phyloP scores from a whole-genome alignment of 306 rosid genomes.

The Albizia julibrissin region DNA sequence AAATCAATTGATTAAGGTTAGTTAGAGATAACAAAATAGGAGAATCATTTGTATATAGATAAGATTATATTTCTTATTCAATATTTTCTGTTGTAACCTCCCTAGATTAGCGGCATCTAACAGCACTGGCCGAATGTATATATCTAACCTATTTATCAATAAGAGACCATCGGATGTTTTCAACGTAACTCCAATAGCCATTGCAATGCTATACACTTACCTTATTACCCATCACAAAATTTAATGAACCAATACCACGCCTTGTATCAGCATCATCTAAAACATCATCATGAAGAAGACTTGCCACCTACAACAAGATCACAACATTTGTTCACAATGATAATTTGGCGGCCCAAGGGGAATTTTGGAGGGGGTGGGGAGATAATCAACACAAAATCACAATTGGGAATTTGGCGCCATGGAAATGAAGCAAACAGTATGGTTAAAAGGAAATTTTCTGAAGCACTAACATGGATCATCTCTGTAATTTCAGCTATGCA shows the following conservation, averaged over 20 bases:
- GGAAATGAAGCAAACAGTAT: slow-evolving; percentile 27
- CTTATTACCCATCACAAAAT: slow-evolving; percentile 91
- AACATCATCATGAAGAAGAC: slow-evolving; percentile 98
- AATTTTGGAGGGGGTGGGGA: background rate
- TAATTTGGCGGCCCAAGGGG: background rate
- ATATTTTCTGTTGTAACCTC: too few species aligned
- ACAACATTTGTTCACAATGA: slow-evolving; percentile 10
- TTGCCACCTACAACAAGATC: slow-evolving; percentile 71
- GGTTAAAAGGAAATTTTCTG: slow-evolving; percentile 22
- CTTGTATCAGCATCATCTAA: slow-evolving; percentile 97
- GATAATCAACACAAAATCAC: background rate
- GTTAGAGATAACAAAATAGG: too few species aligned
- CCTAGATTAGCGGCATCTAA: too few species aligned
- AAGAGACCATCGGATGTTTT: too few species aligned
- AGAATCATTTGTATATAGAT: too few species aligned
- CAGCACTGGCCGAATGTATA: too few species aligned
- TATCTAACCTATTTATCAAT: too few species aligned
- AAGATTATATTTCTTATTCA: too few species aligned
- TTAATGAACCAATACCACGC: slow-evolving; percentile 88
- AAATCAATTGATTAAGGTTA: too few species aligned
- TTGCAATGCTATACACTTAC: too few species aligned
- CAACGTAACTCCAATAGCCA: too few species aligned
- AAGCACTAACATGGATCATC: slow-evolving; percentile 92
- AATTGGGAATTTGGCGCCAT: background rate
- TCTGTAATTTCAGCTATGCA: slow-evolving; percentile 94